Base-by-base conservation (phyloP, 108 stramenopile species). In the Nannochloropsis granulata region DNA sequence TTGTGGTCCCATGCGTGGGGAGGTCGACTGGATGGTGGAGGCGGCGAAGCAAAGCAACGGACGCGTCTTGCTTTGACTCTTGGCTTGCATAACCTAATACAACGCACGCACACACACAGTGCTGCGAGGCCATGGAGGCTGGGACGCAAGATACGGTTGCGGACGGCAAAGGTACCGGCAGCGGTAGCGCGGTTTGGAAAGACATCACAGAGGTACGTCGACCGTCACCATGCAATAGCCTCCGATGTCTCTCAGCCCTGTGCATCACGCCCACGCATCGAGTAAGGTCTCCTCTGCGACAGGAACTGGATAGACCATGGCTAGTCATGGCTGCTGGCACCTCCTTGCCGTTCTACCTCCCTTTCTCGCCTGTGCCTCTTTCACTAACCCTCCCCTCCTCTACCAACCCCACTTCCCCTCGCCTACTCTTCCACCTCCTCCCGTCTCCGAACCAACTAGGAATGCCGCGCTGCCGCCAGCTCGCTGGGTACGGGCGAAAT, bases 401-500 rank as follows among this genome's bases (percentile, higher is more conserved):
- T n/a, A n/a, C n/a, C 34, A 34, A 34, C 34, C 34, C 34, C 34
- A 34, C 5, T 3, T 34, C 34, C 34, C 34, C 34, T 34, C 34
- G 34, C 34, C 34, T 34, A 34, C 34, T 5, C 34, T 5, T 71
- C 56, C 56, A 71, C n/a, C n/a, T n/a, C n/a, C n/a, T n/a, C n/a
- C n/a, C n/a, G n/a, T n/a, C n/a, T 71, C 16, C n/a, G 16, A 16
- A 14, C 45, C 11, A 7, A n/a, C 5, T n/a, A 71, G 56, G 56
- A 71, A n/a, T 71, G 56, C n/a, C 56, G 56, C 56, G 21, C n/a
- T n/a, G 89, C 89, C 43, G 92, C 92, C 43, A 81, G 85, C 14
- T 87, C 90, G 34, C 82, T 93, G 71, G 85, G 85, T 8, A 82
- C 87, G 21, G 79, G 82, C 23, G 82, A 91, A 85, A 81, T 94